Conservation (phyloP, 768 basidiomycete species). For the Sporobolomyces pararoseus region DNA sequence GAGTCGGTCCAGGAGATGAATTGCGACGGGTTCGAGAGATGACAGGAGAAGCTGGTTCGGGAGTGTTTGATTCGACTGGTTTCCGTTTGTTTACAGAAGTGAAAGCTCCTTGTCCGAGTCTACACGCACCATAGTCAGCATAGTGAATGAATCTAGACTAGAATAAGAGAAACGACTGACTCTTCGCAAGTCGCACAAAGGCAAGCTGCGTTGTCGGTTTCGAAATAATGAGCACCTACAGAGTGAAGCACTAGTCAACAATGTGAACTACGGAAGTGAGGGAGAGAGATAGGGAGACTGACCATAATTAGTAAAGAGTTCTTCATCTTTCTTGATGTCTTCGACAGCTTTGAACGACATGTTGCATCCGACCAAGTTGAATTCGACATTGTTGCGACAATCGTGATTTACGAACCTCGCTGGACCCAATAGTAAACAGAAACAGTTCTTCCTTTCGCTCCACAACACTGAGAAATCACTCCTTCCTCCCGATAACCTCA, state of each 20-base stretch:
- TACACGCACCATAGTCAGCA: background rate
- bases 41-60: background rate
- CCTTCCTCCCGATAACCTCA: conserved; percentile 21
- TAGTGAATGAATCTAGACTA: too few species aligned
- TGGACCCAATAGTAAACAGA: conserved; percentile 36
- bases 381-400: conserved; percentile 42
- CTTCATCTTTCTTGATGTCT: conserved; percentile 36
- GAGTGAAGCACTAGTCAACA: background rate
- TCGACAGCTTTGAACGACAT: conserved; percentile 41
- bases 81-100: conserved; percentile 6
- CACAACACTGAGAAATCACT: conserved; percentile 38
- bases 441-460: conserved; percentile 35
- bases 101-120: conserved; percentile 35
- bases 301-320: conserved; percentile 42
- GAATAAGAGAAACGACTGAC: background rate
- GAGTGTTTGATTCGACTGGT: background rate
- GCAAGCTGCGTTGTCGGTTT: conserved; percentile 33
- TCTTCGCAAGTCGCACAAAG: conserved; percentile 40
- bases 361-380: conserved; percentile 18
- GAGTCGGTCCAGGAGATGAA: background rate
- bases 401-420: conserved; percentile 40
- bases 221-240: conserved; percentile 41
- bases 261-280: too few species aligned
- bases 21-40: conserved; percentile 4
- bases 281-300: background rate